A percentile compares a stretch with the other conserved stretches of the same genome.
Conservation (phyloP, 805 yeast genomes). For the fission yeast (Schizosaccharomyces pombe) region DNA sequence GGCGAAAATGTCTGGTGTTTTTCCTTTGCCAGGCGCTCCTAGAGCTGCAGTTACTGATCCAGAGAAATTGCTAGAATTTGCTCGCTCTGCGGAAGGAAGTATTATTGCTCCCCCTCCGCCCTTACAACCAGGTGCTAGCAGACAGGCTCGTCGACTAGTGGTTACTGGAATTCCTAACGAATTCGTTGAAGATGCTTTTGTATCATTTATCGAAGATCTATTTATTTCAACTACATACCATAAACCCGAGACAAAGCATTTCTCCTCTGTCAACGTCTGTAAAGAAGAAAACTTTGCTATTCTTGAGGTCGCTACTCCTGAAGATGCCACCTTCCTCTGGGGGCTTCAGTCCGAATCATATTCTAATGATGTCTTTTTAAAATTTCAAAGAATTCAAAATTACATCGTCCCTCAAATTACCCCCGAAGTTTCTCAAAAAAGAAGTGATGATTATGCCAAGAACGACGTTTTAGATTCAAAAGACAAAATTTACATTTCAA, state of each 20-base stretch:
- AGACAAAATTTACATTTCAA: constrained; percentile 24
- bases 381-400: constrained; percentile 23
- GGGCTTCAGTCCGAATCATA: constrained; percentile 15
- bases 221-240: constrained; percentile 6
- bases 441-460: constrained; percentile 7
- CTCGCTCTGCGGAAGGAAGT: constrained; percentile 6
- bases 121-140: constrained; percentile 8
- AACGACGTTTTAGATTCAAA: constrained; percentile 21
- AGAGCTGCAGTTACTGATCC: constrained; percentile 9
- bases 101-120: constrained; percentile 8
- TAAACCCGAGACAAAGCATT: background rate
- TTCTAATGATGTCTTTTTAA: constrained; percentile 14
- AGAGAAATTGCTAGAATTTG: constrained; percentile 6
- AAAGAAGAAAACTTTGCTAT: constrained; percentile 16
- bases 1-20: constrained; percentile 58
- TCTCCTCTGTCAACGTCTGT: background rate
- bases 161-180: constrained; percentile 8
- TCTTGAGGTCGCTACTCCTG: constrained; percentile 28
- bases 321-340: constrained; percentile 32
- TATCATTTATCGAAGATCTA: constrained; percentile 8
- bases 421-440: constrained; percentile 5
- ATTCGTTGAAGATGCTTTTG: constrained; percentile 6
- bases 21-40: constrained; percentile 50
- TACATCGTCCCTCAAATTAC: constrained; percentile 19
- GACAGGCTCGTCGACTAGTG: constrained; percentile 10